These are phyloP conservation scores for Olyra latifolia DNA, from an alignment of 176 grass and related monocot genomes.

Conservation along the genomic window DNA sequence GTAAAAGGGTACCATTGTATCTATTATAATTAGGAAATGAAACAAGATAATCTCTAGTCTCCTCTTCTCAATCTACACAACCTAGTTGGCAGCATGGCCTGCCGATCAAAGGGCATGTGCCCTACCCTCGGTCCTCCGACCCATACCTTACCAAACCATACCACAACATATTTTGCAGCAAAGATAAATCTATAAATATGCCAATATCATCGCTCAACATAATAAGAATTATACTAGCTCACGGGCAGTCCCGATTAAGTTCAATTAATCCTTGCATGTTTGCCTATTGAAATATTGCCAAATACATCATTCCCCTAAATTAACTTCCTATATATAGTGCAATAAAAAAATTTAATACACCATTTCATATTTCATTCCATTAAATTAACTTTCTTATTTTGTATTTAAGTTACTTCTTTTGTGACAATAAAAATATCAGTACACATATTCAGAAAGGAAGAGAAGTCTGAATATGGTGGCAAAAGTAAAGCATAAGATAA, in stretches of 20 bases:
- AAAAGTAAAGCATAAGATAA: neutral
- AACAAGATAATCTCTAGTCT: too few species aligned
- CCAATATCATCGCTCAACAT: neutral
- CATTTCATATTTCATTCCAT: neutral
- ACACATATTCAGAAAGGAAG: neutral
- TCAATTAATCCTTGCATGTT: neutral
- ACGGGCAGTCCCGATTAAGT: neutral
- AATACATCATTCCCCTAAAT: slow-evolving; percentile 1
- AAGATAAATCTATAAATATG: neutral
- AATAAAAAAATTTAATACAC: neutral
- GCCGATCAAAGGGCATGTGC: too few species aligned
- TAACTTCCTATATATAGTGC: neutral
- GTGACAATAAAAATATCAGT: neutral
- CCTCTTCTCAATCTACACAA: too few species aligned
- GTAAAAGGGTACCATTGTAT: too few species aligned
- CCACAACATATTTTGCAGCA: neutral
- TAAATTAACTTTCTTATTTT: neutral
- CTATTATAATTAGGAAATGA: too few species aligned
- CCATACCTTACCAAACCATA: too few species aligned
- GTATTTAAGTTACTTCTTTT: neutral
- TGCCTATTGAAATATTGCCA: neutral
- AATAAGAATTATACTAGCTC: neutral
- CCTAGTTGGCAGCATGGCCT: too few species aligned
- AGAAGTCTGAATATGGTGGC: neutral
- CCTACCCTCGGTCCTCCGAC: too few species aligned